Percentiles rank a stretch among this genome's conserved stretches.
These are phyloP conservation scores for Sporothrix luriei DNA, from an alignment of 2,329 filamentous ascomycete species.

Conservation along the genomic window DNA sequence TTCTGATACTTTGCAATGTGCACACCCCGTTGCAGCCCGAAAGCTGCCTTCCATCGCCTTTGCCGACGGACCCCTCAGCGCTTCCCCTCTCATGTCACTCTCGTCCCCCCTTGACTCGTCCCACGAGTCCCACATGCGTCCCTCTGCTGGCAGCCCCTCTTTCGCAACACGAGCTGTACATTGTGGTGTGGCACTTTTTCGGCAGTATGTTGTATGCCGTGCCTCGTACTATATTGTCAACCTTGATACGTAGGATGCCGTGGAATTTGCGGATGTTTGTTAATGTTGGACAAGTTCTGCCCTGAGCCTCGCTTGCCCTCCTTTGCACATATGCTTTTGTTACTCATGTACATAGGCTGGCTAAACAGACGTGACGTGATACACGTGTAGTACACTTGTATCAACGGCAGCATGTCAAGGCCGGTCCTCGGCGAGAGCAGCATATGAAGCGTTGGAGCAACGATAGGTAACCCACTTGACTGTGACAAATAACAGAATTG, in stretches of 20 bases:
- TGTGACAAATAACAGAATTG: slow-evolving; percentile 29
- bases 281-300: neutral
- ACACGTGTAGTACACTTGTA: neutral
- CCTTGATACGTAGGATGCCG: neutral
- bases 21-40: slow-evolving; percentile 26
- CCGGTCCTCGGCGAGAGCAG: slow-evolving; percentile 13
- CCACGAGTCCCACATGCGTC: slow-evolving; percentile 13
- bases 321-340: neutral
- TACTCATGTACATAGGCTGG: neutral
- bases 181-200: slow-evolving; percentile 8
- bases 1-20: neutral
- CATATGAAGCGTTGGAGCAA: neutral
- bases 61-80: slow-evolving; percentile 9
- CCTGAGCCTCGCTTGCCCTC: neutral
- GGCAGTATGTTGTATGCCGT: neutral
- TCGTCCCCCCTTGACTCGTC: neutral
- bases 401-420: neutral
- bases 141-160: slow-evolving; percentile 12
- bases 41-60: slow-evolving; percentile 10
- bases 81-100: neutral
- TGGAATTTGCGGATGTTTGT: neutral
- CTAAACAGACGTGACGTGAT: neutral
- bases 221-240: neutral
- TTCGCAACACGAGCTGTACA: slow-evolving; percentile 1
- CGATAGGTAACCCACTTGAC: slow-evolving; percentile 14